phyloP scores from a whole-genome alignment of 2,329 filamentous ascomycete species.

The Fusarium sp. region DNA sequence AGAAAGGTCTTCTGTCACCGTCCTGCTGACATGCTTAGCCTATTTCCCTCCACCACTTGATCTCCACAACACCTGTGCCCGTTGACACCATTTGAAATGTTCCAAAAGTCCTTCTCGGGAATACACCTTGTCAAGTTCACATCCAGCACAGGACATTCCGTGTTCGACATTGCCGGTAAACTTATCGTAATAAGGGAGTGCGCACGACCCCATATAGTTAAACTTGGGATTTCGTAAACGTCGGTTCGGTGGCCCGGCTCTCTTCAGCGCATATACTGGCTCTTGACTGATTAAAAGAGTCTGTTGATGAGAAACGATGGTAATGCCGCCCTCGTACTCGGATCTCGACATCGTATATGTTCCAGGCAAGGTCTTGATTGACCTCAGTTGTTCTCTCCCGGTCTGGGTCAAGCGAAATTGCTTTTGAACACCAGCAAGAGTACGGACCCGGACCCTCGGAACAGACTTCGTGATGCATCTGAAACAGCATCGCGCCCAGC shows the following conservation, averaged over 20 bases:
- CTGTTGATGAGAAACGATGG: neutral
- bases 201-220: neutral
- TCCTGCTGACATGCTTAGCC: too few relatives aligned
- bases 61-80: too few relatives aligned
- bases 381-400: neutral
- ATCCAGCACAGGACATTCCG: neutral
- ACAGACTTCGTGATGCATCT: constrained; percentile 33
- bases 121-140: neutral
- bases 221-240: neutral
- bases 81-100: too few relatives aligned
- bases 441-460: neutral
- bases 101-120: too few relatives aligned
- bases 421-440: neutral
- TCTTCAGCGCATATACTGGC: too few relatives aligned
- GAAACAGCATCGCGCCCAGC: constrained; percentile 48
- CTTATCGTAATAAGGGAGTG: neutral
- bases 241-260: too few relatives aligned
- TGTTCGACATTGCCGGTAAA: neutral
- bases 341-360: neutral
- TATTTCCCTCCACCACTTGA: too few relatives aligned
- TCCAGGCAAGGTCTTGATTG: neutral
- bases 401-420: neutral
- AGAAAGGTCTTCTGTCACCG: too few relatives aligned
- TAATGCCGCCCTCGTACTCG: neutral
- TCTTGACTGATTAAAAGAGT: neutral